Percentiles rank a stretch among this genome's conserved stretches.
Evolutionary conservation across 2,329 filamentous ascomycete species (phyloP).

Genomic region (Fusarium paranaense): DNA sequence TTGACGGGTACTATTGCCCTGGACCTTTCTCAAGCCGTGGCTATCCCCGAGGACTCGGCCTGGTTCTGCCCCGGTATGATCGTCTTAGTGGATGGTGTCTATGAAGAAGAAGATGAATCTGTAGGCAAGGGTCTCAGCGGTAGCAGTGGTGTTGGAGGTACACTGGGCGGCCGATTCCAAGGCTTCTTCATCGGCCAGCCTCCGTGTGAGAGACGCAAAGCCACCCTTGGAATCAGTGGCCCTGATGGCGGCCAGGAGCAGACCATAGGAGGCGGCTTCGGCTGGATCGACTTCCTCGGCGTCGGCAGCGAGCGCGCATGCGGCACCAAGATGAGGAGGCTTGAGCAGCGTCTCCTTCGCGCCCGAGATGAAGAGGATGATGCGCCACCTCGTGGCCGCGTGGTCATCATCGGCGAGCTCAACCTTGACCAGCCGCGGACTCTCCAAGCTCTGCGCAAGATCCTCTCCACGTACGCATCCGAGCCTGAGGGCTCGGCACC

Average conservation of each 20-base stretch:
- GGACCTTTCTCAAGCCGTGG: conserved; percentile 82
- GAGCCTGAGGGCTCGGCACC: conserved; percentile 75
- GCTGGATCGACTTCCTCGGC: conserved; percentile 97
- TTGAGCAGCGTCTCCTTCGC: conserved; percentile 77
- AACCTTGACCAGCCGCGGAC: conserved; percentile 88
- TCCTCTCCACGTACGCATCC: conserved; percentile 79
- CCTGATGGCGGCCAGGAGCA: conserved; percentile 68
- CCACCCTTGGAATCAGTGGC: conserved; percentile 78
- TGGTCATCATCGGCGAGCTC: conserved; percentile 87
- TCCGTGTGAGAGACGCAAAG: conserved; percentile 85
- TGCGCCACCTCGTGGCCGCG: conserved; percentile 58
- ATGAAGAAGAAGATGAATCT: conserved; percentile 88
- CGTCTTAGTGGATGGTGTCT: conserved; percentile 93
- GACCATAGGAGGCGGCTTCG: conserved; percentile 84
- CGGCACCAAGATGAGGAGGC: conserved; percentile 82
- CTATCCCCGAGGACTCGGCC: conserved; percentile 85
- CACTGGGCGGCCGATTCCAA: conserved; percentile 91
- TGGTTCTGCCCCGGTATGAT: conserved; percentile 98
- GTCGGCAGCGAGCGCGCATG: conserved; percentile 89
- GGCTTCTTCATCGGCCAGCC: conserved; percentile 93
- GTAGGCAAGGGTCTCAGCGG: conserved; percentile 77
- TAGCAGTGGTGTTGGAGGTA: conserved; percentile 85
- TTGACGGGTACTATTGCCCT: conserved; percentile 88
- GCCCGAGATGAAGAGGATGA: conserved; percentile 50
- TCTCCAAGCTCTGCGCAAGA: conserved; percentile 81